These are phyloP conservation scores for Penicillium samsonianum DNA, from an alignment of 495 filamentous ascomycete species.

Conservation along the genomic window DNA sequence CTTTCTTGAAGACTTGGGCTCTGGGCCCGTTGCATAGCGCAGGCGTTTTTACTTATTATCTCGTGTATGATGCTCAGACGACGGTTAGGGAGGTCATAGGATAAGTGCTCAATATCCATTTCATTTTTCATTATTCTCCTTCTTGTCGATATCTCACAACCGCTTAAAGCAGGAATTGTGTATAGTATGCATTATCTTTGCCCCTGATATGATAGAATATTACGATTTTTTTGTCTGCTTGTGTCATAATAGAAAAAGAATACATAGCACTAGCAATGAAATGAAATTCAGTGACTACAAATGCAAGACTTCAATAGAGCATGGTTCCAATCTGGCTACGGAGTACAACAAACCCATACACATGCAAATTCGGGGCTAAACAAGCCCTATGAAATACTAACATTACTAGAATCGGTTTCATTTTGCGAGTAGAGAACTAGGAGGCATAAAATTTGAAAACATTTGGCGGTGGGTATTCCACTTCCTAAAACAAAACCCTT, in stretches of 20 bases:
- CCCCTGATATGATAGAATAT: neutral
- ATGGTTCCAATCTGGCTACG: neutral
- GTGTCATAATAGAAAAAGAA: neutral
- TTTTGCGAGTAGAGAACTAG: conserved; percentile 12
- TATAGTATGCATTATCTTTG: neutral
- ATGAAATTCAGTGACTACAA: neutral
- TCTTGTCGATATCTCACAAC: neutral
- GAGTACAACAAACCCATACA: neutral
- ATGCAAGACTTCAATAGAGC: neutral
- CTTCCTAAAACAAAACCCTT: conserved; percentile 18
- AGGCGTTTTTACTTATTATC: conserved; percentile 40
- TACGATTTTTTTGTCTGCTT: neutral
- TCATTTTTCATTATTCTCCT: conserved; percentile 9
- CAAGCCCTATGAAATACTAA: neutral
- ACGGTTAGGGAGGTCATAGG: conserved; percentile 15
- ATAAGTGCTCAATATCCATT: conserved; percentile 26
- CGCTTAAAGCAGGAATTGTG: neutral
- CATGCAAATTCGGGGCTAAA: neutral
- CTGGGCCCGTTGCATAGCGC: conserved; percentile 47
- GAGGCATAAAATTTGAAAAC: conserved; percentile 9
- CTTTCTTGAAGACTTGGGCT: conserved; percentile 23
- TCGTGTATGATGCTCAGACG: conserved; percentile 20
- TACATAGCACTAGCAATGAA: neutral
- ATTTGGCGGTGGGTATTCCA: conserved; percentile 23
- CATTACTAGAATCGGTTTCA: conserved; percentile 12